phyloP scores from a whole-genome alignment of 345 rosid species.

The Salix brachista region DNA sequence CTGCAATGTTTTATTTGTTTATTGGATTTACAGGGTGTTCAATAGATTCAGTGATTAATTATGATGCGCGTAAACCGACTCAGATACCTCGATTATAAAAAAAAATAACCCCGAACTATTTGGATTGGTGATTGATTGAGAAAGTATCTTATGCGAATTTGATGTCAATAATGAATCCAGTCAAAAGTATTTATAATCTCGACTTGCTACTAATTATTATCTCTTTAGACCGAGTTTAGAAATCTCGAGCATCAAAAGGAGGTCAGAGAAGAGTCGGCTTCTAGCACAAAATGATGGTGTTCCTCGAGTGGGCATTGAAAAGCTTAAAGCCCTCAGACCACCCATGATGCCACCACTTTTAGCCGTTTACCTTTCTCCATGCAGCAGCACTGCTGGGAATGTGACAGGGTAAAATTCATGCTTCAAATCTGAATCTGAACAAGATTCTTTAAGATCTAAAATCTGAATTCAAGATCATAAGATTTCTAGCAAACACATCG shows the following conservation, averaged over 20 bases:
- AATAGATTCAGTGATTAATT: too few species aligned
- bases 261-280: slow-evolving; percentile 26
- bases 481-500: too few species aligned
- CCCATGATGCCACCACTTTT: background rate
- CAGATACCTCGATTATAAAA: too few species aligned
- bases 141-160: slow-evolving; percentile 7
- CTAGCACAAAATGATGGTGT: slow-evolving; percentile 66
- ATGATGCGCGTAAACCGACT: rapidly evolving
- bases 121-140: background rate
- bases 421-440: background rate
- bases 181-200: slow-evolving; percentile 14
- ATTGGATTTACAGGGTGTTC: too few species aligned
- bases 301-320: slow-evolving; percentile 53
- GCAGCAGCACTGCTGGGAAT: slow-evolving; percentile 9
- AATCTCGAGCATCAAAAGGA: slow-evolving; percentile 19
- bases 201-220: slow-evolving; percentile 26
- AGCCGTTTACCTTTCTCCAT: background rate
- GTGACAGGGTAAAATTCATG: background rate
- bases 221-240: slow-evolving; percentile 15
- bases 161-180: background rate
- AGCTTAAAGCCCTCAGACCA: slow-evolving; percentile 23
- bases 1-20: too few species aligned
- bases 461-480: background rate
- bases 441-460: too few species aligned
- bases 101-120: background rate